Base-by-base conservation (phyloP, 1,139 yeast genomes). In the Taiozyma sp. region DNA sequence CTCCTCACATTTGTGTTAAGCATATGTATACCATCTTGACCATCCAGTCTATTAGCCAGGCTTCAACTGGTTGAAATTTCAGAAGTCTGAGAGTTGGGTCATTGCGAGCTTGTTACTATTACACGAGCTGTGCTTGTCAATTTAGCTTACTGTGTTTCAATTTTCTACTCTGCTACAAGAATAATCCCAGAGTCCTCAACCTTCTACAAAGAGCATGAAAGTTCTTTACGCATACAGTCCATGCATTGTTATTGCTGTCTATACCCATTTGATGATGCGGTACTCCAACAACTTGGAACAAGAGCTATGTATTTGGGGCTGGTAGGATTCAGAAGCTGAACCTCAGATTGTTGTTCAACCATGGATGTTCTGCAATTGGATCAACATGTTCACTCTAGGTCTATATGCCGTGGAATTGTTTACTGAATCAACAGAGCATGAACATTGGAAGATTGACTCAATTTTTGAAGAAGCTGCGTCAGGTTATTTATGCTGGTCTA, bases 301-400 rank as follows among this genome's bases (percentile, higher is more conserved):
- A n/a, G 79, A 80, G 53, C 60, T 82, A 50, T 73, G 75, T 57
- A 62, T 82, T 41, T 81, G 85, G 89, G 83, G 81, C 13, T 77
- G 80, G 66, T 77, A 79, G 67, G 24, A 13, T 37, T 30, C 44
- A 14, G 40, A 43, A 21, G 53, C 40, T 3, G 53, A 51, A 19
- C 41, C 46, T 50, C 58, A 54, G 44, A 58, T 65, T 53, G 54
- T 79, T 47, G 69, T 81, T 51, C 84, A 88, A 65, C 83, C 95
- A 54, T 87, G 96, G 88, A 89, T 88, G 62, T 88, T 91, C 66
- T 91, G 99, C 98, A 89, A 91, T 60, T 91, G 98, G 98, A 78
- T 88, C 52, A 91, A 91, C 64, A 88, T 91, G 76, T 83, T 83
- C 57, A 87, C 96, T 13, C 72, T 93, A 52, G 70, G 81, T n/a